Evolutionary conservation across 176 grass and related monocot species (phyloP).

Genomic region (Cymbopogon citratus): DNA sequence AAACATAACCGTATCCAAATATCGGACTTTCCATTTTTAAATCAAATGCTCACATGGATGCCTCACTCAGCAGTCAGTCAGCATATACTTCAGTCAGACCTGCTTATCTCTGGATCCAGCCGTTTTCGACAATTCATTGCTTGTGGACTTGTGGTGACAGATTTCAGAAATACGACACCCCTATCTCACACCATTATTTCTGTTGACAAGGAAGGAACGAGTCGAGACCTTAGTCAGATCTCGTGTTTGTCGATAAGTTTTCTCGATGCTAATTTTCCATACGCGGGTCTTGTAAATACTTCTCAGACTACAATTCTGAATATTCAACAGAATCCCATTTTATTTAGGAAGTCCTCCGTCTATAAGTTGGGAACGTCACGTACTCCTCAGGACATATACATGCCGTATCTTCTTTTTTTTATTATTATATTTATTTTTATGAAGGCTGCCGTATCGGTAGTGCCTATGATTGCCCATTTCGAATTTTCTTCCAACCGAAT

Average conservation of each 20-base stretch:
- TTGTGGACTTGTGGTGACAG: neutral
- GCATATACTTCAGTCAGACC: neutral
- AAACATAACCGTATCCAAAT: neutral
- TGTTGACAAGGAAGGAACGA: neutral
- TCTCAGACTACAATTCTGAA: too few species aligned
- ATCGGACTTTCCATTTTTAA: neutral
- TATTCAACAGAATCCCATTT: too few species aligned
- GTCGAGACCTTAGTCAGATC: neutral
- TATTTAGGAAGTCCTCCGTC: too few species aligned
- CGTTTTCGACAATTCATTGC: neutral
- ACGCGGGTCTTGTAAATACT: neutral
- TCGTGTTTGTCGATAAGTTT: neutral
- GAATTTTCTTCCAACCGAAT: too few species aligned
- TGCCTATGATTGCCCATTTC: too few species aligned
- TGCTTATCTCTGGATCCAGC: conserved; percentile 8
- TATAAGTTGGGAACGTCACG: too few species aligned
- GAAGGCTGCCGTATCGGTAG: too few species aligned
- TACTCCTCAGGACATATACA: too few species aligned
- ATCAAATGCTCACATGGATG: neutral
- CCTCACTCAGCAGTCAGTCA: neutral
- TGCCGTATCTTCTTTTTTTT: too few species aligned
- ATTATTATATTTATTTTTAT: too few species aligned
- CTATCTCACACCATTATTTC: neutral
- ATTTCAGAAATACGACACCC: neutral
- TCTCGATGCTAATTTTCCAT: neutral